Evolutionary conservation across 331 rosid species (phyloP), one percentile per base, ranked within the genome.

Genomic region (Rosa hybrid): DNA sequence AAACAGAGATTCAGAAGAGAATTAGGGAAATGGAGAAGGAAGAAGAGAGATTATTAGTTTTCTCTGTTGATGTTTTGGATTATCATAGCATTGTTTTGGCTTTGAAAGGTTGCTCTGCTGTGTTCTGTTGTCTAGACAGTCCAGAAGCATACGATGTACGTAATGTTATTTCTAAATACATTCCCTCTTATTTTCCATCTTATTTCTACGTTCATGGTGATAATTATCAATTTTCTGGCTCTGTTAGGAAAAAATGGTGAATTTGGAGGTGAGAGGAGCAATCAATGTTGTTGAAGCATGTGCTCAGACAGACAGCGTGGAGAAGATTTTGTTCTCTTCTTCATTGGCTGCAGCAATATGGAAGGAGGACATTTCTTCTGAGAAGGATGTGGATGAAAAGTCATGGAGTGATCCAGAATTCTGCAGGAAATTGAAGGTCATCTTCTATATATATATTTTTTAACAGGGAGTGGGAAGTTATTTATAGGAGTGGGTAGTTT

Each of bases 221-320:
- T 51, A 4, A 51, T 50, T 13, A 3, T 50, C 18, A 50, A 50
- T 16, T 51, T 51, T 16, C 30, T 48, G 62, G 41, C 34, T 49
- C 64, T 48, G 23, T 57, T 68, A 86, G 91, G 91, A 86, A 63
- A 53, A 59, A 78, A 38, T 73, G 82, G 89, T 81, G 82, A 86
- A 88, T 53, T 73, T 75, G 79, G 89, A 88, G 78, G 91, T 86
- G 69, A 86, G 89, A 86, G 91, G 85, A 45, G 81, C 89, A 2
- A 83, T 83, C 13, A 88, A 88, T 73, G 86, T 88, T 45, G 77
- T 88, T 70, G 89, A 88, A 77, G 91, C 89, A 11, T 81, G 84
- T 74, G 89, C 85, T 4, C 91, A 79, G 80, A 88, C 91, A 16
- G 81, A 83, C 30, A 72, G 54, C 50, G 50, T 83, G 54, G 75